phyloP scores from a whole-genome alignment of 768 basidiomycete genomes.

The Suillus weaverae region DNA sequence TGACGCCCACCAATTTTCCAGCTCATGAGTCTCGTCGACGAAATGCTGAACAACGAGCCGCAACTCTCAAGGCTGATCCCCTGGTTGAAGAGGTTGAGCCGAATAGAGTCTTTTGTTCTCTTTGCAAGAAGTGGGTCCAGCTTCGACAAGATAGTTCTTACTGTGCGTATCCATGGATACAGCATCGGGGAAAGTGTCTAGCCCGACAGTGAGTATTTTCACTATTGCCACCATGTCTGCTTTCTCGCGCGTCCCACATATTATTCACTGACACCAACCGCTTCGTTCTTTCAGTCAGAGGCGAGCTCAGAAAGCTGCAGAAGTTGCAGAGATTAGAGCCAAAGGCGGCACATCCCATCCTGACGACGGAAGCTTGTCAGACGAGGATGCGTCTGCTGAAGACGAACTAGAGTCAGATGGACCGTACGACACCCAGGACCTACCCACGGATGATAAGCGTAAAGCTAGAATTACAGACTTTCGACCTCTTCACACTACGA shows the following conservation, averaged over 20 bases:
- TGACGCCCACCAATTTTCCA: conserved; percentile 57
- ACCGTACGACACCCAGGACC: conserved; percentile 25
- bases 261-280: conserved; percentile 6
- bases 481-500: conserved; percentile 19
- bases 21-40: conserved; percentile 66
- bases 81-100: conserved; percentile 72
- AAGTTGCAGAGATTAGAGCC: conserved; percentile 48
- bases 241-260: conserved; percentile 7
- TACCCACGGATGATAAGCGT: conserved; percentile 24
- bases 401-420: conserved; percentile 41
- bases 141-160: conserved; percentile 75
- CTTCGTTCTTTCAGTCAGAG: conserved; percentile 45
- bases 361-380: conserved; percentile 29
- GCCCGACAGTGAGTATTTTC: conserved; percentile 58
- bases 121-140: conserved; percentile 84
- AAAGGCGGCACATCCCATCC: conserved; percentile 28
- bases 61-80: conserved; percentile 63
- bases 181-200: conserved; percentile 75
- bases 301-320: conserved; percentile 54
- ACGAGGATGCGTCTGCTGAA: conserved; percentile 33
- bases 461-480: conserved; percentile 25
- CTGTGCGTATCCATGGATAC: conserved; percentile 81
- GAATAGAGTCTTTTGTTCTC: conserved; percentile 68
- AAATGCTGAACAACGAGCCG: conserved; percentile 79
- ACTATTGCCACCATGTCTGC: conserved; percentile 11